A percentile compares a stretch with the other conserved stretches of the same genome.
phyloP scores from a whole-genome alignment of 805 yeast genomes.

The Cyberlindnera mississippiensis region DNA sequence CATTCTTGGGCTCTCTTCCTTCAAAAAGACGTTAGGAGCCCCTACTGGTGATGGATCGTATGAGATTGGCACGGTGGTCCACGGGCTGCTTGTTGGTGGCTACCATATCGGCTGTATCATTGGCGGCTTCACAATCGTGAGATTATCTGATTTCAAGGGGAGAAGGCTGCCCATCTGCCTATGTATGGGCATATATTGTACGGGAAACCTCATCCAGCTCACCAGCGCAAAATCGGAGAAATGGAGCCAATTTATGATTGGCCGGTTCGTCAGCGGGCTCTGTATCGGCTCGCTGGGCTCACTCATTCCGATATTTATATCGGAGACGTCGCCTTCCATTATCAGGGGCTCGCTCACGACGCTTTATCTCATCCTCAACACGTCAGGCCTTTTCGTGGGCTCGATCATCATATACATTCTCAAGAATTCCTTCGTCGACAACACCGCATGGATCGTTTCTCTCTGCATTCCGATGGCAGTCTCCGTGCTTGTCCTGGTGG shows the following conservation, averaged over 20 bases:
- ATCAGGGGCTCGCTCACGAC: slow-evolving; percentile 66
- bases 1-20: slow-evolving; percentile 58
- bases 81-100: slow-evolving; percentile 47
- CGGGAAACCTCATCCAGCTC: slow-evolving; percentile 58
- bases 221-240: slow-evolving; percentile 37
- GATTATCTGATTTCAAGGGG: slow-evolving; percentile 55
- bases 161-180: slow-evolving; percentile 54
- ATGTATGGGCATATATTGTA: slow-evolving; percentile 50
- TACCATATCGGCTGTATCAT: slow-evolving; percentile 69
- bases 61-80: slow-evolving; percentile 6
- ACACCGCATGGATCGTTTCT: slow-evolving; percentile 67
- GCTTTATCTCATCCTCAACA: slow-evolving; percentile 59
- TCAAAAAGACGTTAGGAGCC: slow-evolving; percentile 46
- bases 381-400: slow-evolving; percentile 64
- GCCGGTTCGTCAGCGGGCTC: slow-evolving; percentile 65
- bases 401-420: slow-evolving; percentile 59
- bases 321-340: slow-evolving; percentile 61
- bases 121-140: slow-evolving; percentile 59
- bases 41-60: slow-evolving; percentile 34
- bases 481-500: slow-evolving; percentile 45
- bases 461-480: slow-evolving; percentile 43
- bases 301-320: slow-evolving; percentile 63
- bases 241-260: slow-evolving; percentile 63
- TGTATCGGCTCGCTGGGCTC: slow-evolving; percentile 74
- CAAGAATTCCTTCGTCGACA: slow-evolving; percentile 29